Evolutionary conservation across 2,329 filamentous ascomycete species (phyloP), one percentile per base, ranked within the genome.

Genomic region (Pseudocercospora fijiensis): DNA sequence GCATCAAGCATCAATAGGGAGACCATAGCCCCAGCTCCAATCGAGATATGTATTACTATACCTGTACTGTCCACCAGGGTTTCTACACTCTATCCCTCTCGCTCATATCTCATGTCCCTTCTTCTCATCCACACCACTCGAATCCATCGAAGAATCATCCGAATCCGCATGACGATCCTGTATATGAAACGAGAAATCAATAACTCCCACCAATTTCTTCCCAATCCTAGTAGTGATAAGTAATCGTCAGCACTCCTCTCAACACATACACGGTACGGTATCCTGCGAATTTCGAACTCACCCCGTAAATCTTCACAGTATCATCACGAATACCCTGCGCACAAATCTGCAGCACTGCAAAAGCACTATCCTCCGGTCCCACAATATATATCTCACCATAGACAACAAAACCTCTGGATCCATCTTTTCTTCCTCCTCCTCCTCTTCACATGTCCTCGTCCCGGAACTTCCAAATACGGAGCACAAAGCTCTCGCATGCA

Each of bases 331-430:
- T 84, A 63, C 90, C 85, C 60, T 85, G 80, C 64, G 86, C 89
- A 69, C 87, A 88, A 47, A 92, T 86, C 71, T 91, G 88, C 70
- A 91, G 79, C 13, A 91, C 88, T 0, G 89, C 88, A 77, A 91
- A 92, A 58, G 89, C 88, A 18, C 30, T 47, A 75, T 90, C 91
- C 0, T 89, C 89, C 0, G 88, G 87, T 74, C 91, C 86, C 3
- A 64, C 70, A 10, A 72, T 68, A 56, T 91, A 88, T 63, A 81
- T 75, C 1, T 89, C 77, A 67, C 84, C n/a, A n/a, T n/a, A n/a
- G n/a, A n/a, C n/a, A n/a, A 85, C 24, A 91, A 74, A 11, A 91
- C 86, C 57, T 85, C 83, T 0, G 78, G 77, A 67, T 88, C 85
- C 0, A 90, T 76, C 0, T 78, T 77, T 49, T 88, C 83, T n/a